Evolutionary conservation across 805 yeast species (phyloP).

Genomic region (Torulaspora microellipsoides): DNA sequence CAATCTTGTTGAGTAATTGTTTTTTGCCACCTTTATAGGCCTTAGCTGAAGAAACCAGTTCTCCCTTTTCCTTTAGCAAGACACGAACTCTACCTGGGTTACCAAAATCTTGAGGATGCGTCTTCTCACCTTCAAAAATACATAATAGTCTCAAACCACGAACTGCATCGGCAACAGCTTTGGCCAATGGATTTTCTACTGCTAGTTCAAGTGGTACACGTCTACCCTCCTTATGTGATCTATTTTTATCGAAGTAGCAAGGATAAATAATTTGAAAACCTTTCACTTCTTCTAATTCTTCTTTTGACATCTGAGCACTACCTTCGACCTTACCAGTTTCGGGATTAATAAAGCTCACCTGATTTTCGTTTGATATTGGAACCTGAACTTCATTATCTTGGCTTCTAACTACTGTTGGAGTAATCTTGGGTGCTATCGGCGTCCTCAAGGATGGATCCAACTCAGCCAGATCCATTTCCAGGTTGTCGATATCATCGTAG

Average conservation of each 20-base stretch:
- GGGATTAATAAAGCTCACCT: slow-evolving; percentile 26
- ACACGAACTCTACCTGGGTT: slow-evolving; percentile 95
- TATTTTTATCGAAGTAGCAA: slow-evolving; percentile 78
- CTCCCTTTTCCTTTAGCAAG: slow-evolving; percentile 50
- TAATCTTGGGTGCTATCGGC: slow-evolving; percentile 66
- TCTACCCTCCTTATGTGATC: slow-evolving; percentile 79
- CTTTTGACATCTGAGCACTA: slow-evolving; percentile 39
- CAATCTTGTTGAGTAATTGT: slow-evolving; percentile 55
- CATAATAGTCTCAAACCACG: slow-evolving; percentile 32
- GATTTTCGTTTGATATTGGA: slow-evolving; percentile 2
- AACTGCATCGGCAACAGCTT: slow-evolving; percentile 72
- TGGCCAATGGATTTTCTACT: slow-evolving; percentile 84
- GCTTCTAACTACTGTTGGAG: slow-evolving; percentile 57
- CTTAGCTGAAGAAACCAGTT: slow-evolving; percentile 31
- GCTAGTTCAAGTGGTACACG: slow-evolving; percentile 66
- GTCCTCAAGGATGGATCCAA: slow-evolving; percentile 69
- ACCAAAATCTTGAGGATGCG: slow-evolving; percentile 96
- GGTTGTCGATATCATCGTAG: slow-evolving; percentile 80
- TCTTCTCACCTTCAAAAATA: slow-evolving; percentile 71
- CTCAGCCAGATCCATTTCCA: slow-evolving; percentile 92
- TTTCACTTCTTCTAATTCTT: slow-evolving; percentile 60
- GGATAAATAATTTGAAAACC: slow-evolving; percentile 79
- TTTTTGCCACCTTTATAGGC: slow-evolving; percentile 48
- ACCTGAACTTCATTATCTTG: slow-evolving; percentile 41
- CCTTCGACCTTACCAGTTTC: slow-evolving; percentile 30